phyloP scores from a whole-genome alignment of 2,329 filamentous ascomycete species.

The Magnaporthiopsis poae region DNA sequence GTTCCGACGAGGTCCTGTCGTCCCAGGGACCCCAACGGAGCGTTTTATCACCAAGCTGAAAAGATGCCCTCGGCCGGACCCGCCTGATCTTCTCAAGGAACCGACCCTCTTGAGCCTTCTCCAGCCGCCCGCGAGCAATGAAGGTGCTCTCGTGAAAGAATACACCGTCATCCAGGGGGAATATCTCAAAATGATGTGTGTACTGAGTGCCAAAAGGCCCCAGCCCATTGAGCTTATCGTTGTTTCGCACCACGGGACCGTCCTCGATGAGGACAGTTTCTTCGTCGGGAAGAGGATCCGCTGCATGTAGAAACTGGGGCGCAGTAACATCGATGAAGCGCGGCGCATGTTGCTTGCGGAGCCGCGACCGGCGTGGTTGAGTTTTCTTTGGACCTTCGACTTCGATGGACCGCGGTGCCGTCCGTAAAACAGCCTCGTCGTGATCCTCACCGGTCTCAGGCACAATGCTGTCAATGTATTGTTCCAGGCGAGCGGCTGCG shows the following conservation, averaged over 20 bases:
- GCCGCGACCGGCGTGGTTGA: constrained; percentile 21
- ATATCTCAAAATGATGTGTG: constrained; percentile 52
- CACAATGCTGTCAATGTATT: constrained; percentile 16
- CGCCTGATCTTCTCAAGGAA: constrained; percentile 18
- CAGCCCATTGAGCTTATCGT: constrained; percentile 39
- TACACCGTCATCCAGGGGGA: constrained; percentile 44
- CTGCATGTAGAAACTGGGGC: constrained; percentile 42
- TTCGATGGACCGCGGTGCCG: background rate
- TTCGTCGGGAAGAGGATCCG: constrained; percentile 37
- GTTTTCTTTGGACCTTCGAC: background rate
- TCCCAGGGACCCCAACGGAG: constrained; percentile 50
- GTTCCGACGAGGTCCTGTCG: constrained; percentile 48
- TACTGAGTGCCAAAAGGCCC: constrained; percentile 53
- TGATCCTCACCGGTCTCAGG: background rate
- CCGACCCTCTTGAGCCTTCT: constrained; percentile 25
- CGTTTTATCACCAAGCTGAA: constrained; percentile 37
- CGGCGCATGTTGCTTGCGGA: constrained; percentile 35
- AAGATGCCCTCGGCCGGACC: constrained; percentile 26
- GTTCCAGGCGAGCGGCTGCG: constrained; percentile 25
- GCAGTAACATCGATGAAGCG: constrained; percentile 37
- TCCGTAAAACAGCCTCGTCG: background rate
- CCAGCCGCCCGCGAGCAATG: constrained; percentile 44
- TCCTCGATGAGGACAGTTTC: constrained; percentile 15
- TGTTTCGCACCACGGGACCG: constrained; percentile 13
- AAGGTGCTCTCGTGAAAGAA: constrained; percentile 53